Evolutionary conservation across 768 basidiomycete species (phyloP).

Genomic region (Crucibulum laeve): DNA sequence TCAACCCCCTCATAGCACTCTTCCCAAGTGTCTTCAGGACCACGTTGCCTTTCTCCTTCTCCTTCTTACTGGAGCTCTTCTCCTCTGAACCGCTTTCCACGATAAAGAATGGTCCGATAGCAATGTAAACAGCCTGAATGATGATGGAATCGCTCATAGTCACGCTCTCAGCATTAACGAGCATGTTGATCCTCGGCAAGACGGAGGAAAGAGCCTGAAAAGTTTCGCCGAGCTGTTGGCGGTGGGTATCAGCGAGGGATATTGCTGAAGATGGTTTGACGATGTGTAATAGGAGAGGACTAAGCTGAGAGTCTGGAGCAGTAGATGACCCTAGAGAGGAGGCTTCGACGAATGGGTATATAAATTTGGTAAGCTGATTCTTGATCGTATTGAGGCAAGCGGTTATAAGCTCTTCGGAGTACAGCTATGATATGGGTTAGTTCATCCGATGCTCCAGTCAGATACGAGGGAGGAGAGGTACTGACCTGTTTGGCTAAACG

Average conservation of each 20-base stretch:
- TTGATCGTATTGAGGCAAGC: conserved; percentile 74
- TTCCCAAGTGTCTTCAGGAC: conserved; percentile 68
- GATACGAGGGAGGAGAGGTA: background rate
- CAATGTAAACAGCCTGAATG: conserved; percentile 88
- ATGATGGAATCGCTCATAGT: conserved; percentile 89
- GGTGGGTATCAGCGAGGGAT: conserved; percentile 26
- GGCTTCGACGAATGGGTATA: conserved; percentile 87
- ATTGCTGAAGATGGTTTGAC: conserved; percentile 37
- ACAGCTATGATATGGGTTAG: conserved; percentile 49
- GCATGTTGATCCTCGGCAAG: conserved; percentile 68
- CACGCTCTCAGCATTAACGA: conserved; percentile 69
- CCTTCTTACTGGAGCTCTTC: conserved; percentile 39
- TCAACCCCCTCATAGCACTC: conserved; percentile 76
- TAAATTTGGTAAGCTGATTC: conserved; percentile 69
- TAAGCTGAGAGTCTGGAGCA: conserved; percentile 29
- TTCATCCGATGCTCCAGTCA: background rate
- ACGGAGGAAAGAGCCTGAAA: conserved; percentile 71
- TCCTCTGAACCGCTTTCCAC: conserved; percentile 58
- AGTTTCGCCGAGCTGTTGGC: conserved; percentile 57
- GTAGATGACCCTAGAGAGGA: conserved; percentile 34
- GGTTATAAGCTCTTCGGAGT: conserved; percentile 91
- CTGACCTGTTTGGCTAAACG: conserved; percentile 82
- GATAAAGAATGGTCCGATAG: conserved; percentile 92
- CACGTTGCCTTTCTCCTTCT: conserved; percentile 45
- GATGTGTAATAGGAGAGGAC: conserved; percentile 50